These are phyloP conservation scores for Mrakia frigida DNA, from an alignment of 768 basidiomycete species.

Conservation along the genomic window DNA sequence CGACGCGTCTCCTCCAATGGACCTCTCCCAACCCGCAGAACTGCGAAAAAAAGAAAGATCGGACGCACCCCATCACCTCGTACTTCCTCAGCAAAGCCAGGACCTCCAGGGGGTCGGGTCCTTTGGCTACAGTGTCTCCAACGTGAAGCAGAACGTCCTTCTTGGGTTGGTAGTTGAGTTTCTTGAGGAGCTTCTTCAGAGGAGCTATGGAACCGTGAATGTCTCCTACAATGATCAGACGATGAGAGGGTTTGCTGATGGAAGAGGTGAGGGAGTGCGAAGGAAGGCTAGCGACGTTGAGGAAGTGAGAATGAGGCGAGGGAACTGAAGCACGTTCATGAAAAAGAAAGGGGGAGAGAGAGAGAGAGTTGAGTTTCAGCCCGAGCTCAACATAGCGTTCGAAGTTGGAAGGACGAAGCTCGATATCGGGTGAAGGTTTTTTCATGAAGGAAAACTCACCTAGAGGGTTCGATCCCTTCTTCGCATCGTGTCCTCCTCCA, in stretches of 20 bases:
- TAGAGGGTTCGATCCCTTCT: background rate
- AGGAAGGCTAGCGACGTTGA: background rate
- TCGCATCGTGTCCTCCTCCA: background rate
- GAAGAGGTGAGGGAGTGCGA: background rate
- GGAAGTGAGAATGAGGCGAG: background rate
- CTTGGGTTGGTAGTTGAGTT: slow-evolving; percentile 56
- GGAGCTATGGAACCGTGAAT: slow-evolving; percentile 74
- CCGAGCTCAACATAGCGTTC: background rate
- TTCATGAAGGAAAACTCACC: background rate
- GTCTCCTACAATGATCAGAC: slow-evolving; percentile 47
- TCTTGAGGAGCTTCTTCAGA: slow-evolving; percentile 61
- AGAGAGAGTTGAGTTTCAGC: background rate
- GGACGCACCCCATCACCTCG: slow-evolving; percentile 55
- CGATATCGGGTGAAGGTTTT: background rate
- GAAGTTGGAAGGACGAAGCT: background rate
- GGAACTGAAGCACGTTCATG: background rate
- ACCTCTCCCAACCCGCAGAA: background rate
- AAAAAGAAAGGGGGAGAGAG: background rate
- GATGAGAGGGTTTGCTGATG: background rate
- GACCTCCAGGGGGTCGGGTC: slow-evolving; percentile 57
- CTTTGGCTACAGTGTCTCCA: slow-evolving; percentile 78
- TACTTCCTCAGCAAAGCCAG: slow-evolving; percentile 60
- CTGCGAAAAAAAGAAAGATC: background rate
- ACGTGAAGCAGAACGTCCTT: slow-evolving; percentile 71
- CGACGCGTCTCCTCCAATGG: background rate